Base-by-base conservation (phyloP, 1,284 basidiomycete genomes). In the Meira nashicola region DNA sequence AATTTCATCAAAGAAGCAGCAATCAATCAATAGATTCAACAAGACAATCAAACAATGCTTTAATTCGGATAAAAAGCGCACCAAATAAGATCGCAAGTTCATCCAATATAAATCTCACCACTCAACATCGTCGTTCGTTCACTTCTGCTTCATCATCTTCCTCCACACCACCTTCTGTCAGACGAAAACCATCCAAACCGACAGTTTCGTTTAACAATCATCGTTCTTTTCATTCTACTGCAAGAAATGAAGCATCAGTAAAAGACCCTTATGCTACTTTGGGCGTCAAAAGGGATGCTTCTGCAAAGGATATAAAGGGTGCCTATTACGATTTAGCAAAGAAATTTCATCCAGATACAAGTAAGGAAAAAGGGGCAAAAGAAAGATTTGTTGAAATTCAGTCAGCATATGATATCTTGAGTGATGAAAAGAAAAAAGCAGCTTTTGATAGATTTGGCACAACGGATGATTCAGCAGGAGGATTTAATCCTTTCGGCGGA, bases 321-420 rank as follows among this genome's bases (percentile, higher is more conserved):
- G 85, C 86, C 0, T 99, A 98, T 80, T 99, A 97, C 79, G 84
- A 87, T 71, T 87, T 99, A 65, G 95, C 95, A 33, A 89, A 95
- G 64, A 95, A 97, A 83, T 96, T 87, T 77, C 95, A 99, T 80
- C 95, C 95, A 0, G 95, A 99, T 76, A 92, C 92, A 19, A 96
- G 92, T 81, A 90, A 92, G 62, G 92, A 96, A 78, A 88, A 89
- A 71, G 84, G 84, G 51, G 91, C 94, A 0, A 89, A 91, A 73
- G 90, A 91, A 65, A 90, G 90, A 77, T 99, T 98, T 79, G 85
- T 94, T 37, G 93, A 98, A 79, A 96, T 99, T 60, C 95, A 98
- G 79, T 85, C 87, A 68, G 95, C 95, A 10, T 99, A 97, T 81
- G 95, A 98, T 79, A 90, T 59, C 51, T 65, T 62, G 43, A 70